These are phyloP conservation scores for Barnettozyma sucrosica DNA, from an alignment of 805 yeast genomes.

Conservation along the genomic window DNA sequence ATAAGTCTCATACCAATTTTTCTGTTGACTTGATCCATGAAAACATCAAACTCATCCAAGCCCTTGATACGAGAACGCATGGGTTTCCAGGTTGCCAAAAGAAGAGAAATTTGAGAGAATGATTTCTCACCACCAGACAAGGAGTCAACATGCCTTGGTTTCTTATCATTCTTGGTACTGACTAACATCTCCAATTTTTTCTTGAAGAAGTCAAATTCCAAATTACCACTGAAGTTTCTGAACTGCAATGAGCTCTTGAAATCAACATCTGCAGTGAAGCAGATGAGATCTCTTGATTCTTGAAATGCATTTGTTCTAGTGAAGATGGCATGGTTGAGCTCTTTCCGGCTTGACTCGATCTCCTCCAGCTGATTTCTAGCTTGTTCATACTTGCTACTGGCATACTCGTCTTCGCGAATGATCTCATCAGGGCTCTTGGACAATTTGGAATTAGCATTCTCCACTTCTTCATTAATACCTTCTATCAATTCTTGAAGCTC, in stretches of 20 bases:
- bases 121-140: constrained; percentile 97
- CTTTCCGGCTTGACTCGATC: constrained; percentile 30
- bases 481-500: constrained; percentile 45
- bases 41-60: constrained; percentile 94
- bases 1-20: constrained; percentile 71
- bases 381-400: constrained; percentile 37
- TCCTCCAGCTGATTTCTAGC: constrained; percentile 36
- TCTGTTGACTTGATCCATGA: constrained; percentile 92
- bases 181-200: constrained; percentile 52
- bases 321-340: constrained; percentile 33
- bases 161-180: constrained; percentile 52
- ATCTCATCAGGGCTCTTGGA: constrained; percentile 56
- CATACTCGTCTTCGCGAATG: constrained; percentile 38
- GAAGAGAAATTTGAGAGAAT: constrained; percentile 81
- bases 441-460: constrained; percentile 44
- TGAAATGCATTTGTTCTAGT: constrained; percentile 39
- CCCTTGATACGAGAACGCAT: constrained; percentile 88
- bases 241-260: constrained; percentile 56
- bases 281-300: constrained; percentile 35
- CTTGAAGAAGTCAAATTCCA: constrained; percentile 54
- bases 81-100: constrained; percentile 87
- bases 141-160: constrained; percentile 67
- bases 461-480: constrained; percentile 40
- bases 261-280: constrained; percentile 44
- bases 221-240: constrained; percentile 69